These are phyloP conservation scores for Malus sylvestris DNA, from an alignment of 306 rosid species.

Conservation along the genomic window DNA sequence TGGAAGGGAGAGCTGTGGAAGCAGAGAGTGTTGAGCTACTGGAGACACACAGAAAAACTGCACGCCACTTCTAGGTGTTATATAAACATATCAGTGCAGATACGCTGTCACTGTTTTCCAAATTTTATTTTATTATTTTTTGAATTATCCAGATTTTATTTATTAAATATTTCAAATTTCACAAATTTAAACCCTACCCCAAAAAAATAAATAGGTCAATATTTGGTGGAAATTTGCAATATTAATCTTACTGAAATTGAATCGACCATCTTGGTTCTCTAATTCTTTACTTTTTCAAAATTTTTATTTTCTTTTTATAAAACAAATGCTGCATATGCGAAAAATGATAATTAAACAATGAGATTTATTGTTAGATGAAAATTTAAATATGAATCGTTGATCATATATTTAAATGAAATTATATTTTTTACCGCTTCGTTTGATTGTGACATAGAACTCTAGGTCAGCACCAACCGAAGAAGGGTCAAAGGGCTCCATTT, in stretches of 20 bases:
- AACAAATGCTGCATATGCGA: neutral
- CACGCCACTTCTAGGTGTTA: neutral
- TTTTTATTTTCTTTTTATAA: too few species aligned
- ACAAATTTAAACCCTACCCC: neutral
- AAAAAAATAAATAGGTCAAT: neutral
- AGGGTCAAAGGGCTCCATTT: too few species aligned
- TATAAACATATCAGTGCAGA: neutral
- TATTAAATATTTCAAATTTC: neutral
- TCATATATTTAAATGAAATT: neutral
- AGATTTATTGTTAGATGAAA: too few species aligned
- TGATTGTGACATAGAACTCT: neutral
- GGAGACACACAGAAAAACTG: neutral
- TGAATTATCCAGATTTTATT: neutral
- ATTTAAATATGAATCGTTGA: neutral
- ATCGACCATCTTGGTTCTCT: too few species aligned
- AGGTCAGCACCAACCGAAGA: too few species aligned
- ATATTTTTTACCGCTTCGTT: too few species aligned
- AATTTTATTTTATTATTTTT: neutral
- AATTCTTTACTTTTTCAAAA: neutral
- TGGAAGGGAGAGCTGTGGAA: conserved; percentile 13
- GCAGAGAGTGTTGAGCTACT: conserved; percentile 1
- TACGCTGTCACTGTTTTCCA: neutral
- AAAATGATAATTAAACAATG: neutral
- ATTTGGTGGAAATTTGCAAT: neutral
- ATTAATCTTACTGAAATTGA: neutral